Percentiles rank a stretch among this genome's conserved stretches.
These are phyloP conservation scores for Botrytis medusae DNA, from an alignment of 2,329 filamentous ascomycete species.

Conservation along the genomic window DNA sequence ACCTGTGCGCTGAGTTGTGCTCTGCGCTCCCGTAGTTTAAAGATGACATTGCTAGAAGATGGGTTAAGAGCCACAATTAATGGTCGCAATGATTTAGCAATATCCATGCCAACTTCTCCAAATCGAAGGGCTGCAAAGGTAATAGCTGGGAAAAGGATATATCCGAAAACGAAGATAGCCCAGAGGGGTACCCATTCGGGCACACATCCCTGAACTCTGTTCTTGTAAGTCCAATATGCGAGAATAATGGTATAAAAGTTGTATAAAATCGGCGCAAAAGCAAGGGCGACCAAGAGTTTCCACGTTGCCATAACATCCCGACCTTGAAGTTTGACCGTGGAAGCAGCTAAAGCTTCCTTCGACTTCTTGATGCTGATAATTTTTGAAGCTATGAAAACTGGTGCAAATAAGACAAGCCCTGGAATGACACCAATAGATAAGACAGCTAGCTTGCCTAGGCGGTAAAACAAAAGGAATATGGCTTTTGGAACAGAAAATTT, in stretches of 20 bases:
- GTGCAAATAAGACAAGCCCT: slow-evolving; percentile 81
- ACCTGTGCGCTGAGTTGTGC: slow-evolving; percentile 77
- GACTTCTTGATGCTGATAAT: slow-evolving; percentile 72
- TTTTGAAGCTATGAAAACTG: slow-evolving; percentile 82
- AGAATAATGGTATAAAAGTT: slow-evolving; percentile 75
- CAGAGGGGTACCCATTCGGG: slow-evolving; percentile 79
- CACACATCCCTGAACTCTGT: slow-evolving; percentile 78
- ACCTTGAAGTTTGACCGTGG: slow-evolving; percentile 83
- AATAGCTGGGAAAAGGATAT: slow-evolving; percentile 79
- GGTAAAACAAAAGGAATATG: slow-evolving; percentile 73
- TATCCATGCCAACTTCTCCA: slow-evolving; percentile 98
- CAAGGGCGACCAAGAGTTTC: slow-evolving; percentile 81
- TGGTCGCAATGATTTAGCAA: slow-evolving; percentile 89
- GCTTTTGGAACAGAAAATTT: slow-evolving; percentile 58
- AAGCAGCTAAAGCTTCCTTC: slow-evolving; percentile 77
- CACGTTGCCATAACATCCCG: slow-evolving; percentile 90
- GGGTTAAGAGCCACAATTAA: slow-evolving; percentile 84
- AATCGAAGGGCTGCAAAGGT: slow-evolving; percentile 93
- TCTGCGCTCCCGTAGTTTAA: slow-evolving; percentile 71
- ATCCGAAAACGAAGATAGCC: slow-evolving; percentile 70
- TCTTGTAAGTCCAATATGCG: slow-evolving; percentile 74
- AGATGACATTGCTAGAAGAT: slow-evolving; percentile 77
- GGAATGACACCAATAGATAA: slow-evolving; percentile 80
- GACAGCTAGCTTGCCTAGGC: slow-evolving; percentile 72
- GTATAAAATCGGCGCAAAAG: slow-evolving; percentile 78